Base-by-base conservation (phyloP, 2,329 filamentous ascomycete species). In the Furcasterigmium sp. region DNA sequence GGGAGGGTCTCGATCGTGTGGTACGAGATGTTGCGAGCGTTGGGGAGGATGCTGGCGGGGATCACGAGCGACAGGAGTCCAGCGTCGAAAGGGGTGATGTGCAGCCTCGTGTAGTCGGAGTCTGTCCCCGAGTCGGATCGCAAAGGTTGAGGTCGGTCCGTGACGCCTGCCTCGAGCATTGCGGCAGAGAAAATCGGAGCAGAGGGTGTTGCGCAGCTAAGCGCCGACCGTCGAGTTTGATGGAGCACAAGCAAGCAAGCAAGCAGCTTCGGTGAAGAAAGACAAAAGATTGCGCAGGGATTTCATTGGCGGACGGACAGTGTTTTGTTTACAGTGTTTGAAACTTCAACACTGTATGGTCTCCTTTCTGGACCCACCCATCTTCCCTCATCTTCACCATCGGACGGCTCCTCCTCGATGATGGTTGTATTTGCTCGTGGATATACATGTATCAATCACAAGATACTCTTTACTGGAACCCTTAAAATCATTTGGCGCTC, bases 1-100 rank as follows among this genome's bases (percentile, higher is more conserved):
- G 91, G 91, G 50, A 95, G 95, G 1, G 91, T 91, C 58, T 89
- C 79, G 52, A 96, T 68, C 5, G 73, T 72, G 64, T 97, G 91
- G 66, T 85, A 96, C n/a, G 91, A 95, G 41, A 96, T 78, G 59
- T 90, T 87, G 48, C 81, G 80, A 17, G 87, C 88, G 37, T 71
- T 70, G 13, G 80, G 72, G 28, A 81, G 77, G 13, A 87, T 59
- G 1, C 84, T 76, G 1, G 83, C 72, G 18, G 87, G 82, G 38
- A 98, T 64, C 46, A 94, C 78, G 39, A 84, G 72, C 44, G 78
- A 75, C 44, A 93, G 72, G 15, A 97, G 77, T 8, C 75, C 79
- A 30, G 84, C 71, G 56, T 84, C 89, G 53, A 98, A 77, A 38
- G 93, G 93, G 14, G 87, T 85, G 55, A 98, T 93, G 67, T 98